Evolutionary conservation across 768 basidiomycete species (phyloP), one percentile per base, ranked within the genome.

Genomic region (Lentinula aciculospora): DNA sequence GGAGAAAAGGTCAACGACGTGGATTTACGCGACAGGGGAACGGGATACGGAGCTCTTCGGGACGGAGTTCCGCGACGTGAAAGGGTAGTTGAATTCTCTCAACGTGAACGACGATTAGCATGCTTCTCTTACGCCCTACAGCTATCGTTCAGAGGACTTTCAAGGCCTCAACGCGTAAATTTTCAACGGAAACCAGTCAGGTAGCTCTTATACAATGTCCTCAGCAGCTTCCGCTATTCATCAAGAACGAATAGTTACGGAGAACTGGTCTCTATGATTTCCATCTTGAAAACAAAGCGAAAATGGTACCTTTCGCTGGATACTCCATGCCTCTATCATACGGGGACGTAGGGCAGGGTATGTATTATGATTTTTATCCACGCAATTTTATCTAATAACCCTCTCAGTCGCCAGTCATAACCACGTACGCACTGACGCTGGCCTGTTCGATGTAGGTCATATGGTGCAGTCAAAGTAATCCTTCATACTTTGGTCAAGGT

Each of bases 291-390:
- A 77, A 89, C 69, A 86, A 80, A 17, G 96, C 88, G 1, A 95
- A 95, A 72, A 94, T 98, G 92, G 94, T 97, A 0, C 88, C 92
- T 0, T 99, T 98, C 71, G 97, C 93, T 2, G 96, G 96, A 5
- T 98, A 86, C 71, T 82, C 84, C 3, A 99, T 99, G 96, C 97
- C 96, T 0, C 77, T 99, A 44, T 70, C 81, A 3, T 99, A 98
- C 66, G 92, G 85, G 4, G 78, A 81, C 29, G 81, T 89, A 48
- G 92, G 92, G 4, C 90, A 92, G 78, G 82, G 90, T 86, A 58
- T 59, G 80, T 62, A 15, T 15, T 4, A 13, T 4, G 7, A 15
- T 10, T 45, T 17, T 15, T 32, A 1, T 13, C 29, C 3, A 4
- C 6, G 3, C n/a, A 42, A 31, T 7, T 44, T 7, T 37, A 17